phyloP scores from a whole-genome alignment of 139 green algal species.

The Ettlia oleoabundans region DNA sequence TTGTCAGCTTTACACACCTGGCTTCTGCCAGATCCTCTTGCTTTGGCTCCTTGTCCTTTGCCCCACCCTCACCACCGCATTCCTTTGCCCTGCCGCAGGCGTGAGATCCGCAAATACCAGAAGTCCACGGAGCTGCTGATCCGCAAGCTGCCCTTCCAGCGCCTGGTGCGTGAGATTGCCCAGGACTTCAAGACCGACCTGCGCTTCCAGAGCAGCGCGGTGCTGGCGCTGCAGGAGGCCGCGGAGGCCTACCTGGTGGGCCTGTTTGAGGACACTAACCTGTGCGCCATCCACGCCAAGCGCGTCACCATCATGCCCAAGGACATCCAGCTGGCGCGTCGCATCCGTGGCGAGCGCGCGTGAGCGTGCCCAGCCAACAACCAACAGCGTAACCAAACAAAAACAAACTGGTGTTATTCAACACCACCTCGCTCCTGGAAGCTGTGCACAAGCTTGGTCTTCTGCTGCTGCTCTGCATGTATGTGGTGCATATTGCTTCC shows the following conservation, averaged over 20 bases:
- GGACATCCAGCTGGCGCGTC: constrained; percentile 95
- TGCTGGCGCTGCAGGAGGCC: constrained; percentile 94
- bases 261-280: constrained; percentile 90
- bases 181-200: constrained; percentile 99
- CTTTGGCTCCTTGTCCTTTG: background rate
- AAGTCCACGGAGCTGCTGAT: constrained; percentile 92
- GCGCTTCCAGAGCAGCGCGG: constrained; percentile 84
- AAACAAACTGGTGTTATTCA: background rate
- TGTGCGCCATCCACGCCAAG: constrained; percentile 80
- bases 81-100: background rate
- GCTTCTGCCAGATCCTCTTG: no score
- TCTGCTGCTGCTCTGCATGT: no score
- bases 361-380: background rate
- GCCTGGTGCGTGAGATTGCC: constrained; percentile 96
- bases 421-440: background rate
- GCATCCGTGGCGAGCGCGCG: constrained; percentile 88
- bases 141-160: constrained; percentile 97
- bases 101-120: constrained; percentile 93
- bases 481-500: no score
- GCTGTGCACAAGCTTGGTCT: no score
- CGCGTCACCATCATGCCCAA: constrained; percentile 98
- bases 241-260: constrained; percentile 96
- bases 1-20: no score
- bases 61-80: no score
- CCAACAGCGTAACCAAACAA: background rate